Conservation (phyloP, 1,284 basidiomycete genomes). For the Mycena sp. region DNA sequence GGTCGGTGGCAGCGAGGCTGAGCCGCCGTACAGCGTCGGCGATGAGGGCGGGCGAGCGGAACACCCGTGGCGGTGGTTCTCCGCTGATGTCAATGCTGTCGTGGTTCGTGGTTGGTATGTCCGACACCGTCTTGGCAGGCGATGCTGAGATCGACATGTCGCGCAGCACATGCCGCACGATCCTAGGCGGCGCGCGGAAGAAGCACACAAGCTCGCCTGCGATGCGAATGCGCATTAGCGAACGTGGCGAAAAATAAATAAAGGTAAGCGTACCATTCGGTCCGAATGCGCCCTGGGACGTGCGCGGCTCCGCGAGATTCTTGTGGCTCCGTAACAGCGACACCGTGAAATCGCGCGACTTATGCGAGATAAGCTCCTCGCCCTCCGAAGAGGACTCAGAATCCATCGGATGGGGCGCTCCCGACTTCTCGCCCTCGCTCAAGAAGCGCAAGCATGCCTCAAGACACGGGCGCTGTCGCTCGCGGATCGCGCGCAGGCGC, state of each 20-base stretch:
- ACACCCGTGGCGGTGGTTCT: conserved; percentile 50
- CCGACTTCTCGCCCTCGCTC: conserved; percentile 60
- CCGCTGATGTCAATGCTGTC: conserved; percentile 32
- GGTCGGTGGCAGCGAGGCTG: conserved; percentile 66
- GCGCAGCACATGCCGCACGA: conserved; percentile 64
- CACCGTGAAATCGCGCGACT: conserved; percentile 58
- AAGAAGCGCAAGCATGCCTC: conserved; percentile 86
- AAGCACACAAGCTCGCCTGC: conserved; percentile 88
- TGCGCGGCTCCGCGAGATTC: conserved; percentile 82
- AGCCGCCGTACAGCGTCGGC: conserved; percentile 75
- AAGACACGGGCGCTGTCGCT: conserved; percentile 78
- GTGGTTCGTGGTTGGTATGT: conserved; percentile 29
- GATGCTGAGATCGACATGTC: conserved; percentile 53
- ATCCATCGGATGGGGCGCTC: conserved; percentile 52
- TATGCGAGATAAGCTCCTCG: conserved; percentile 48
- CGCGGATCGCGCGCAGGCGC: conserved; percentile 76
- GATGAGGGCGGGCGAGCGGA: conserved; percentile 70
- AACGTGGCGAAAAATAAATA: not conserved
- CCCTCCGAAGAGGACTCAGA: conserved; percentile 65
- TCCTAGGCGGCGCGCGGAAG: conserved; percentile 80
- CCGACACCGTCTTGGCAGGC: conserved; percentile 34
- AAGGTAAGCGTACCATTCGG: conserved; percentile 71
- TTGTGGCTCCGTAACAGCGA: conserved; percentile 69
- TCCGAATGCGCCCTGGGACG: conserved; percentile 86
- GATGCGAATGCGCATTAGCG: not conserved